Evolutionary conservation across 352 stramenopile genomes (phyloP).

Genomic region (Phytophthora cryptogea): DNA sequence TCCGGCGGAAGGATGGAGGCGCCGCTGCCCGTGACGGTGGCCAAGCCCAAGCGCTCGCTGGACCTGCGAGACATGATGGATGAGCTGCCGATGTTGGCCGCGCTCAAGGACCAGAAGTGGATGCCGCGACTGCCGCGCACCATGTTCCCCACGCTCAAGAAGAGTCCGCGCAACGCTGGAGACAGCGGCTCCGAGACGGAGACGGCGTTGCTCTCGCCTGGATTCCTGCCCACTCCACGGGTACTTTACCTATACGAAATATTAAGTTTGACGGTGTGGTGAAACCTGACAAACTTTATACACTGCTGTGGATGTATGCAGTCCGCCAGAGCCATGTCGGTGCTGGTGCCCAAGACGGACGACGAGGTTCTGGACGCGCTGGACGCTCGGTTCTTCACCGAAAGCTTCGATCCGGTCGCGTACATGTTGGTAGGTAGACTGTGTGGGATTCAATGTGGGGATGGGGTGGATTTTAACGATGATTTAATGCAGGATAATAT

Average conservation of each 20-base stretch:
- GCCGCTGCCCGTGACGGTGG: constrained; percentile 29
- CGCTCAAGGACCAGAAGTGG: constrained; percentile 72
- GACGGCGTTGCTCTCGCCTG: constrained; percentile 31
- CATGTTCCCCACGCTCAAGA: constrained; percentile 32
- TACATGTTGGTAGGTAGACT: constrained; percentile 61
- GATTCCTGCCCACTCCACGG: constrained; percentile 40
- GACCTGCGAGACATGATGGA: constrained; percentile 65
- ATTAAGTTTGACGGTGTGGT: background rate
- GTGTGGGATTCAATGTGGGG: background rate
- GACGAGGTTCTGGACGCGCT: constrained; percentile 75
- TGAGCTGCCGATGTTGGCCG: constrained; percentile 56
- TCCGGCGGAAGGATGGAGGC: constrained; percentile 27
- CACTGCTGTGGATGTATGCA: constrained; percentile 3
- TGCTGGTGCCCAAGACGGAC: constrained; percentile 64
- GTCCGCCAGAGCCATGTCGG: constrained; percentile 51
- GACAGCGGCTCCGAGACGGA: constrained; percentile 25
- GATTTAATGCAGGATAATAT: constrained; percentile 58
- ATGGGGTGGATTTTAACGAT: background rate
- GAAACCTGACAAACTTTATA: constrained; percentile 9
- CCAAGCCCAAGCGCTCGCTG: constrained; percentile 34
- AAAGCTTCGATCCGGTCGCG: constrained; percentile 70
- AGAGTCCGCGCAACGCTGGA: constrained; percentile 16
- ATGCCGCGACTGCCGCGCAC: constrained; percentile 59
- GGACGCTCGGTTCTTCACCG: constrained; percentile 83
- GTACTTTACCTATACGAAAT: constrained; percentile 13